Conservation (phyloP, 768 basidiomycete species). For the Suillus discolor region DNA sequence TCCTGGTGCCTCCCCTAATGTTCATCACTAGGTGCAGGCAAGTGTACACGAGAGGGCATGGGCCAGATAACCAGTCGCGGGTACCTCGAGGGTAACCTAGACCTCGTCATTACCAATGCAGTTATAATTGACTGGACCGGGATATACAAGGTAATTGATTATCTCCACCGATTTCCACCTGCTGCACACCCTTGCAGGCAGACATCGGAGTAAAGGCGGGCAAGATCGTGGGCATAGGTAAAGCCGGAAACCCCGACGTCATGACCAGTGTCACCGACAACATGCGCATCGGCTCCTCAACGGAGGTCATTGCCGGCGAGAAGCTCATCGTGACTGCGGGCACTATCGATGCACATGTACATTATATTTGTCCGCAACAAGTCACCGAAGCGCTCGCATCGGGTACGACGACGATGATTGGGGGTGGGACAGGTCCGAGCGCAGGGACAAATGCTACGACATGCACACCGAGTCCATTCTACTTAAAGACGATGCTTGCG, state of each 20-base stretch:
- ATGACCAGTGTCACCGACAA: constrained; percentile 77
- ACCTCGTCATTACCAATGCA: constrained; percentile 94
- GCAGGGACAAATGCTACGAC: constrained; percentile 90
- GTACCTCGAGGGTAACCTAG: constrained; percentile 63
- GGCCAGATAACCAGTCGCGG: constrained; percentile 83
- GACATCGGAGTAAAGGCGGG: constrained; percentile 93
- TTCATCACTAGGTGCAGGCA: constrained; percentile 52
- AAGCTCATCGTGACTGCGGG: constrained; percentile 94
- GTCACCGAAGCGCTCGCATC: constrained; percentile 82
- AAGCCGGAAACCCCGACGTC: constrained; percentile 94
- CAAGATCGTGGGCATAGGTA: constrained; percentile 85
- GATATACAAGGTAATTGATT: constrained; percentile 77
- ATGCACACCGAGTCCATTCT: constrained; percentile 89
- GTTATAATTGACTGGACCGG: constrained; percentile 94
- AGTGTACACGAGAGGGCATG: constrained; percentile 95
- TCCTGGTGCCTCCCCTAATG: not conserved
- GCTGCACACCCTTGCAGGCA: constrained; percentile 53
- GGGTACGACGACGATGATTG: constrained; percentile 92
- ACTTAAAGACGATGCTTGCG: constrained; percentile 87
- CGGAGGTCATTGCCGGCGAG: constrained; percentile 96
- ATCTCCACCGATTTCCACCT: not conserved
- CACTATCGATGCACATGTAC: constrained; percentile 88
- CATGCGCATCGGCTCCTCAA: constrained; percentile 86
- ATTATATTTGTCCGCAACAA: constrained; percentile 95
- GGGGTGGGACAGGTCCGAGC: constrained; percentile 94